Evolutionary conservation across 352 stramenopile genomes (phyloP).

Genomic region (Globisporangium acanthophoron): DNA sequence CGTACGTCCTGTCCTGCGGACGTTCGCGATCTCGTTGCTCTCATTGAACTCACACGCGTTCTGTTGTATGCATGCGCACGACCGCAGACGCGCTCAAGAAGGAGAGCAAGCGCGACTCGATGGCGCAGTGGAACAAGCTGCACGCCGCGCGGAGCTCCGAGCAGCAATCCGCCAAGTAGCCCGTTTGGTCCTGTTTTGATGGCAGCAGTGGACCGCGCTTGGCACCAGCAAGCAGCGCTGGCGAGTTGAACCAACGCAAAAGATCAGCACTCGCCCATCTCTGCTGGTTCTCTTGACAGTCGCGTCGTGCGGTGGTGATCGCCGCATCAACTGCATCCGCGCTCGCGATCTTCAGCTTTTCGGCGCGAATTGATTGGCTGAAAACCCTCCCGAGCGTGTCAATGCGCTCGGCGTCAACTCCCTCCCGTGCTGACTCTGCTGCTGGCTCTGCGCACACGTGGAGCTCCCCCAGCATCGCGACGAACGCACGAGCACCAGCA

Average conservation of each 20-base stretch:
- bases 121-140: constrained; percentile 75
- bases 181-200: background rate
- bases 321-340: background rate
- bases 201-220: background rate
- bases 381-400: background rate
- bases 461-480: background rate
- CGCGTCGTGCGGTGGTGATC: background rate
- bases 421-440: background rate
- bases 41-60: background rate
- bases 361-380: background rate
- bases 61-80: too few species aligned
- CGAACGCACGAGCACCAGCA: background rate
- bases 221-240: background rate
- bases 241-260: background rate
- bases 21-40: too few species aligned
- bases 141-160: constrained; percentile 41
- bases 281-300: background rate
- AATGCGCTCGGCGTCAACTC: background rate
- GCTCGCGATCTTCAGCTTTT: background rate
- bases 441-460: background rate
- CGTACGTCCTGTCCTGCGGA: constrained; percentile 27
- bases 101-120: constrained; percentile 67
- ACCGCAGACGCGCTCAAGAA: constrained; percentile 72
- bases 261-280: background rate
- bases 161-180: background rate